phyloP scores from a whole-genome alignment of 345 rosid species.

The Acer negundo region DNA sequence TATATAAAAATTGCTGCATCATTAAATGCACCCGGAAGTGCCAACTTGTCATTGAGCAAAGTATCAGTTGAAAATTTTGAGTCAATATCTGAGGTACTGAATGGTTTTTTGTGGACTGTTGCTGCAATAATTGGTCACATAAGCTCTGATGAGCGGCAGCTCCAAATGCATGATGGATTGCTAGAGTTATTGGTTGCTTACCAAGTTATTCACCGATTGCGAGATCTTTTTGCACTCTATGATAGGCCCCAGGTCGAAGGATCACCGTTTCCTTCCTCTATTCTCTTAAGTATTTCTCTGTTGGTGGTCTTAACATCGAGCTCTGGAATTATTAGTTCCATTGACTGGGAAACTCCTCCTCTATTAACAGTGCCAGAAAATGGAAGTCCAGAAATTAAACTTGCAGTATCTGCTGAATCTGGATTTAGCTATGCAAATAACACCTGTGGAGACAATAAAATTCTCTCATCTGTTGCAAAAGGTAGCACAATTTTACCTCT shows the following conservation, averaged over 20 bases:
- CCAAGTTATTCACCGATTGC: constrained; percentile 66
- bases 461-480: constrained; percentile 28
- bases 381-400: constrained; percentile 35
- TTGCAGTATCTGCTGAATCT: constrained; percentile 29
- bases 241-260: constrained; percentile 89
- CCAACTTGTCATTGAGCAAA: constrained; percentile 43
- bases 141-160: constrained; percentile 56
- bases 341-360: constrained; percentile 53
- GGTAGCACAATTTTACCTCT: constrained; percentile 26
- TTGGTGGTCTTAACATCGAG: constrained; percentile 64
- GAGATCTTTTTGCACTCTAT: constrained; percentile 77
- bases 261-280: constrained; percentile 72
- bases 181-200: constrained; percentile 67
- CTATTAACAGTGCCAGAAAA: constrained; percentile 23
- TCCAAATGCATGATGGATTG: constrained; percentile 74
- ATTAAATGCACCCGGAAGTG: constrained; percentile 43
- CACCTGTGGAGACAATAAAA: constrained; percentile 35
- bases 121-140: constrained; percentile 55
- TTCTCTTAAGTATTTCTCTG: constrained; percentile 60
- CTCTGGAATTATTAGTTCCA: constrained; percentile 36
- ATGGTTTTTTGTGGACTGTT: constrained; percentile 64
- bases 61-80: constrained; percentile 63
- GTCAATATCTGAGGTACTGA: constrained; percentile 62
- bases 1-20: constrained; percentile 79
- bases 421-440: constrained; percentile 28